Base-by-base conservation (phyloP, 2,329 filamentous ascomycete species). In the Didymella exigua region DNA sequence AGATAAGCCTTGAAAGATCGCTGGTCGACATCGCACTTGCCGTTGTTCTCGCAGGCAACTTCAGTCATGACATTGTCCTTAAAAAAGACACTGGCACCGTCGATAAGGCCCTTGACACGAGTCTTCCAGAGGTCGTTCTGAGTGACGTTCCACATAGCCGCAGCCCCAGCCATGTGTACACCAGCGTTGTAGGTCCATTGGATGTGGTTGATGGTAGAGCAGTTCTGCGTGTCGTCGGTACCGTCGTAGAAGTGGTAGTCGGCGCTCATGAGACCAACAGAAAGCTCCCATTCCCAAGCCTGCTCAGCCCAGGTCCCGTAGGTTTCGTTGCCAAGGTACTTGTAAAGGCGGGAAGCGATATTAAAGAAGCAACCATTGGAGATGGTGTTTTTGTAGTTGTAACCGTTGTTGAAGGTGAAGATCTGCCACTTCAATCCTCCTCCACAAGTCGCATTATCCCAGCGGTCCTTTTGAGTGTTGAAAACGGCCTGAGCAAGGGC, bases 351-450 rank as follows among this genome's bases (percentile, higher is more conserved):
- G 0, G 91, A 87, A 3, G 89, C 87, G 24, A 96, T 82, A 73
- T 93, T 89, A 76, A 96, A 93, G 74, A 96, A 87, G 26, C 87
- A 88, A 30, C 89, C 90, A 73, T 95, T 95, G 59, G 87, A 87
- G 63, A 93, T 85, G 19, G 86, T 84, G 77, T 93, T 93, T 75
- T 92, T 95, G 82, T 96, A 95, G 66, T 86, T 82, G 72, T 92
- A 87, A 16, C 91, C 91, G 27, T 72, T 87, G 72, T 96, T 93
- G 66, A 83, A 85, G 4, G 82, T 76, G 71, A 87, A 93, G 63
- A 96, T 92, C 78, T 96, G 91, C 90, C 90, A 93, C 49, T 84
- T 81, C 44, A 95, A 78, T 5, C 91, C 91, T 56, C 91, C 91
- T 24, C 81, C 82, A 67, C 91, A 96, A 27, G 78, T 75, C 0